Conservation (phyloP, 78 protist genomes). For the Bigelowiella natans region DNA sequence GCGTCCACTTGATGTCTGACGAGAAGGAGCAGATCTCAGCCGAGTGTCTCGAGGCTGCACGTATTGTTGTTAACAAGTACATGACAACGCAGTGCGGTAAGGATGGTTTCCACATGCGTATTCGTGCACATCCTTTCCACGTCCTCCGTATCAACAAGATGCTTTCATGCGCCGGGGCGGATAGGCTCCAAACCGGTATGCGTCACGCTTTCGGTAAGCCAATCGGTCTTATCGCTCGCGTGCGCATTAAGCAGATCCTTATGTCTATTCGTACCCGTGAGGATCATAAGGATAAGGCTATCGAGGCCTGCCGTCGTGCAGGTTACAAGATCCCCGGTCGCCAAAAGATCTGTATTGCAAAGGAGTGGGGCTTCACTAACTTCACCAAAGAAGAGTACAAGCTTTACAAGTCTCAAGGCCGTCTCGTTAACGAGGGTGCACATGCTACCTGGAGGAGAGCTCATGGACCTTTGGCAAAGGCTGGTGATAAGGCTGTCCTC, state of each 20-base stretch:
- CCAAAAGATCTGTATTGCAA: constrained; percentile 79
- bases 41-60: constrained; percentile 99
- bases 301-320: constrained; percentile 97
- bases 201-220: constrained; percentile 99
- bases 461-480: not conserved
- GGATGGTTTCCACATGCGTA: constrained; percentile 96
- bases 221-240: constrained; percentile 93
- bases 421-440: constrained; percentile 62
- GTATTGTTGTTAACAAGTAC: constrained; percentile 95
- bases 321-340: constrained; percentile 97
- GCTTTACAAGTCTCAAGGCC: constrained; percentile 39
- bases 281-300: constrained; percentile 39
- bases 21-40: constrained; percentile 95
- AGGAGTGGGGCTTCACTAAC: constrained; percentile 97
- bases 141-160: constrained; percentile 99
- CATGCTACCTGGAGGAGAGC: constrained; percentile 2
- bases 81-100: constrained; percentile 63
- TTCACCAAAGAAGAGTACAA: constrained; percentile 65
- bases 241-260: constrained; percentile 88
- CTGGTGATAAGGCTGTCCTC: not conserved
- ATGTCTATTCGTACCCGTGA: constrained; percentile 89
- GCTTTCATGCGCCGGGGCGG: constrained; percentile 99
- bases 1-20: constrained; percentile 88
- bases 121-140: constrained; percentile 99
- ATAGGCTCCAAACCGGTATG: constrained; percentile 90